phyloP scores from a whole-genome alignment of 2,329 filamentous ascomycete species.

The Trichoderma asperellum region DNA sequence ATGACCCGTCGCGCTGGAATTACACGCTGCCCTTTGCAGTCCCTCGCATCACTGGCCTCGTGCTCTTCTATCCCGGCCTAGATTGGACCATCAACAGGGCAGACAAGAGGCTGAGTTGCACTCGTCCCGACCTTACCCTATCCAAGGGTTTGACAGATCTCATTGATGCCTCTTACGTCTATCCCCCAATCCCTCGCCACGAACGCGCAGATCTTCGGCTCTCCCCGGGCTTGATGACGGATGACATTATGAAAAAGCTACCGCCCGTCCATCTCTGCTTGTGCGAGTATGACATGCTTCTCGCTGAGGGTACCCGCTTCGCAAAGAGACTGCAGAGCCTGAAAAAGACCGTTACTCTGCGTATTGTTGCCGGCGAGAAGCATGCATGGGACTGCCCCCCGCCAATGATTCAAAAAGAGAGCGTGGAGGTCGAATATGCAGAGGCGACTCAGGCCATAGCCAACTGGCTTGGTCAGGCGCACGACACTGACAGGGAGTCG shows the following conservation, averaged over 20 bases:
- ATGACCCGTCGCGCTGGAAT: slow-evolving; percentile 48
- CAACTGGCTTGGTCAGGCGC: slow-evolving; percentile 47
- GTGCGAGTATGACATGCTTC: slow-evolving; percentile 69
- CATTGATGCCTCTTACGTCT: slow-evolving; percentile 66
- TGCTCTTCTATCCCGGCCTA: slow-evolving; percentile 65
- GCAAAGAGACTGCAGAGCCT: slow-evolving; percentile 55
- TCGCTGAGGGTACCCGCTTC: slow-evolving; percentile 63
- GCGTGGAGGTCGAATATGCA: slow-evolving; percentile 51
- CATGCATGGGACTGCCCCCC: slow-evolving; percentile 56
- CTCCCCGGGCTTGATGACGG: slow-evolving; percentile 60
- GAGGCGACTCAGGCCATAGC: slow-evolving; percentile 48
- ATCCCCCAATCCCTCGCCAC: slow-evolving; percentile 52
- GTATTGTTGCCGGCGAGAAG: slow-evolving; percentile 51
- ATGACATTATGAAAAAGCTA: slow-evolving; percentile 57
- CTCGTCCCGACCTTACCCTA: slow-evolving; percentile 61
- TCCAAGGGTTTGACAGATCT: slow-evolving; percentile 62
- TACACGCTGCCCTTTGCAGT: slow-evolving; percentile 46
- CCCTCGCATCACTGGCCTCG: slow-evolving; percentile 55
- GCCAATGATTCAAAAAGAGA: slow-evolving; percentile 50
- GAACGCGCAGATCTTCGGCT: slow-evolving; percentile 58
- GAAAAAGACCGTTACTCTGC: slow-evolving; percentile 43
- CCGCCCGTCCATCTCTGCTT: slow-evolving; percentile 61
- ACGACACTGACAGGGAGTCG: slow-evolving; percentile 45
- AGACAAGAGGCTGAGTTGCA: slow-evolving; percentile 58
- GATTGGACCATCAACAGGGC: slow-evolving; percentile 63